Conservation (phyloP, 2,329 filamentous ascomycete genomes). For the Coniochaeta hoffmannii region DNA sequence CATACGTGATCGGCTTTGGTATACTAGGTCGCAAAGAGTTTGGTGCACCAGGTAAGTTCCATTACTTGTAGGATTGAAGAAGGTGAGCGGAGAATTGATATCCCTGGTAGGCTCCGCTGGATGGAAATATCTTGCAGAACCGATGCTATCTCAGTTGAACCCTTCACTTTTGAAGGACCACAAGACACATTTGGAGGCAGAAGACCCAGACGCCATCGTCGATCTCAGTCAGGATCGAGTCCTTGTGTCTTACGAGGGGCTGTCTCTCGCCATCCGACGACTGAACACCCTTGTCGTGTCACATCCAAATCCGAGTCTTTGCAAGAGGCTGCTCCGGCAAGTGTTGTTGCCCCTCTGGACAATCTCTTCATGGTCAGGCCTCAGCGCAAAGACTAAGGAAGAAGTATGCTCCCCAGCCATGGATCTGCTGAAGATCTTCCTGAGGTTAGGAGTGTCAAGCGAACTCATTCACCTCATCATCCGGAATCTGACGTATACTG, state of each 20-base stretch:
- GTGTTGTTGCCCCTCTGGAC: constrained; percentile 57
- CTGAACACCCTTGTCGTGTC: constrained; percentile 50
- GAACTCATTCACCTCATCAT: constrained; percentile 43
- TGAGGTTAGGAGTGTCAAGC: constrained; percentile 47
- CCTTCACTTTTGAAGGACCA: constrained; percentile 6
- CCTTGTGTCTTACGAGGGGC: constrained; percentile 37
- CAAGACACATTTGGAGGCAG: constrained; percentile 1
- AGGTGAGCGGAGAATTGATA: neutral
- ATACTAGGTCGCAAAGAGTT: constrained; percentile 56
- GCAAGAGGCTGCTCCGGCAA: constrained; percentile 51
- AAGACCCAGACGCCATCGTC: constrained; percentile 30
- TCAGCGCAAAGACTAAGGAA: constrained; percentile 21
- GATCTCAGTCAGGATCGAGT: constrained; percentile 35
- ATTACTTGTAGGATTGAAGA: constrained; percentile 9
- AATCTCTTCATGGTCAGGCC: constrained; percentile 42
- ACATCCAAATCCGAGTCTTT: constrained; percentile 59
- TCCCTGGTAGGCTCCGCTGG: constrained; percentile 14
- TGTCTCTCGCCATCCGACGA: constrained; percentile 45
- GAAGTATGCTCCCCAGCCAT: constrained; percentile 35
- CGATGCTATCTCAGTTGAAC: constrained; percentile 12
- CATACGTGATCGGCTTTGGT: constrained; percentile 58
- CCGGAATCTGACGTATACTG: constrained; percentile 47
- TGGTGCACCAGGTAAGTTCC: constrained; percentile 52
- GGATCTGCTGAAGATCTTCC: constrained; percentile 46
- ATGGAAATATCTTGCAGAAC: constrained; percentile 16